These are phyloP conservation scores for Colletotrichum melonis DNA, from an alignment of 2,329 filamentous ascomycete genomes.

Conservation along the genomic window DNA sequence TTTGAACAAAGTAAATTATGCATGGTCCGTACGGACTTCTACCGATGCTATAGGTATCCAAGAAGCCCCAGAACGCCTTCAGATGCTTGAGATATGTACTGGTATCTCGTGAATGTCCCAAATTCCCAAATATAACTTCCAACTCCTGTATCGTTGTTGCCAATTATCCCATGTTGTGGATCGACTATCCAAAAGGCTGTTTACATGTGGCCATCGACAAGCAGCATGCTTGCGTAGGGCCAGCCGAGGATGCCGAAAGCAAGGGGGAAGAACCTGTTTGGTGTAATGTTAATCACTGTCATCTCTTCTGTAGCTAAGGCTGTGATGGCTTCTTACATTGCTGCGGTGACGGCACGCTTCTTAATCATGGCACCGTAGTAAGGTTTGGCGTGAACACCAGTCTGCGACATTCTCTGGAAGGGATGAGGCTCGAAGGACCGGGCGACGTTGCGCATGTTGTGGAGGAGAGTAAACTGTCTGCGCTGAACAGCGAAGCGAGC, in stretches of 20 bases:
- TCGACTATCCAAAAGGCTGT: not conserved
- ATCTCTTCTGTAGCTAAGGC: not conserved
- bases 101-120: conserved; percentile 10
- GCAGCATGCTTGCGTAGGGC: conserved; percentile 27
- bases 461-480: conserved; percentile 50
- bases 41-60: conserved; percentile 17
- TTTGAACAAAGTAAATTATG: conserved; percentile 32
- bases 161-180: not conserved
- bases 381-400: conserved; percentile 41
- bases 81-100: conserved; percentile 35
- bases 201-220: conserved; percentile 30
- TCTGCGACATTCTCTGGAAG: conserved; percentile 48
- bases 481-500: conserved; percentile 39
- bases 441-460: conserved; percentile 47
- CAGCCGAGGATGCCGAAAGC: conserved; percentile 31
- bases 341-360: conserved; percentile 41
- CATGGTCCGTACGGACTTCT: conserved; percentile 17
- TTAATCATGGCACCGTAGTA: conserved; percentile 52
- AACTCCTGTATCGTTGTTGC: conserved; percentile 4
- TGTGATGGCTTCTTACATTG: conserved; percentile 46
- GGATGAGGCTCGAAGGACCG: conserved; percentile 51
- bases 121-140: conserved; percentile 19
- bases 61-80: conserved; percentile 17
- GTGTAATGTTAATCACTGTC: conserved; percentile 2
- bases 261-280: conserved; percentile 14